Percentiles rank a stretch among this genome's conserved stretches.
Evolutionary conservation across 441 rosid genomes (phyloP).

Genomic region (Pelargonium fulgidum): DNA sequence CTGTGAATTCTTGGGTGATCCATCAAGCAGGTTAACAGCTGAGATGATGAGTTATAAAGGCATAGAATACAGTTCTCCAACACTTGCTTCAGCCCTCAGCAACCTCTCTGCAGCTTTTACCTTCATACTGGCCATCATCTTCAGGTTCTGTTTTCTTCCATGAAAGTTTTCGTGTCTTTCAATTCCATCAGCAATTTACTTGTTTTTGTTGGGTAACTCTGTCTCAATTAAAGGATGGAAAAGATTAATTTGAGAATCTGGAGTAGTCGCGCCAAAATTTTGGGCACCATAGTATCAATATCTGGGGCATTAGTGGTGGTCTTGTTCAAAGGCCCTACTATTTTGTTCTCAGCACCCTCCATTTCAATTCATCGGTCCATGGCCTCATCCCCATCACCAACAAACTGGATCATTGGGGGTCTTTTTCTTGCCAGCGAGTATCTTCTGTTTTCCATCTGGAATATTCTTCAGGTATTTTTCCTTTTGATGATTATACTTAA

Average conservation of each 20-base stretch:
- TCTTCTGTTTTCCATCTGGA: slow-evolving; percentile 53
- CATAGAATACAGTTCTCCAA: slow-evolving; percentile 23
- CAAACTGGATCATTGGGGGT: slow-evolving; percentile 56
- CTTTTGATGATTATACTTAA: not conserved
- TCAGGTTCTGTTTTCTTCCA: slow-evolving; percentile 10
- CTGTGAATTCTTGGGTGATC: too few relatives aligned
- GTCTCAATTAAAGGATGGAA: slow-evolving; percentile 45
- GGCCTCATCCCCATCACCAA: not conserved
- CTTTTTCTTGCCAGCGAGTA: slow-evolving; percentile 50
- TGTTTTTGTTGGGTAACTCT: too few relatives aligned
- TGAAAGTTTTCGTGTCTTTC: too few relatives aligned
- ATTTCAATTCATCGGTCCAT: not conserved
- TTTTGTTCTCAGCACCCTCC: slow-evolving; percentile 12
- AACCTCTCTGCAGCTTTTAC: slow-evolving; percentile 23
- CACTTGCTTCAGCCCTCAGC: slow-evolving; percentile 27
- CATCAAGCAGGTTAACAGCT: slow-evolving; percentile 4
- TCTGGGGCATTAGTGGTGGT: slow-evolving; percentile 47
- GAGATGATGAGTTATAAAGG: slow-evolving; percentile 23
- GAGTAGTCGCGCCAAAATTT: slow-evolving; percentile 36
- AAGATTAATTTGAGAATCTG: slow-evolving; percentile 36
- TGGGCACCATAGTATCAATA: slow-evolving; percentile 26
- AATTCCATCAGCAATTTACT: too few relatives aligned
- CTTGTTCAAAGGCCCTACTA: slow-evolving; percentile 22
- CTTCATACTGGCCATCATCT: slow-evolving; percentile 23
- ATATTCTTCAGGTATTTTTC: slow-evolving; percentile 56